Evolutionary conservation across 495 filamentous ascomycete species (phyloP).

Genomic region (Ascobolus immersus): DNA sequence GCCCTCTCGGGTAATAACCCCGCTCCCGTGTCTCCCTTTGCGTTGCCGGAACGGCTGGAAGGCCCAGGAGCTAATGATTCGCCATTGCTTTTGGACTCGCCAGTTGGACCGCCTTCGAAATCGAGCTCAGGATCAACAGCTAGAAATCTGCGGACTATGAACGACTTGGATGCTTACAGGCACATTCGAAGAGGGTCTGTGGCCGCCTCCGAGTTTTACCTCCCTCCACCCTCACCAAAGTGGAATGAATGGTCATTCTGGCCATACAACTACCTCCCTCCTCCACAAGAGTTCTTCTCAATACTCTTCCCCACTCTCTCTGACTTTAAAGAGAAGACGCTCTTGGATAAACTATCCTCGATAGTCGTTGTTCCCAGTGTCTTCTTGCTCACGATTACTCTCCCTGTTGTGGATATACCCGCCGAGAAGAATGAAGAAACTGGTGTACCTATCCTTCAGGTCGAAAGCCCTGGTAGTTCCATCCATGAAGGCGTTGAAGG

Average conservation of each 20-base stretch:
- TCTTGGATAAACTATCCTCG: conserved; percentile 53
- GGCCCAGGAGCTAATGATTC: no score
- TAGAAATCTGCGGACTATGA: no score
- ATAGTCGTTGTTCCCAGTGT: conserved; percentile 66
- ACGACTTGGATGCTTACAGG: no score
- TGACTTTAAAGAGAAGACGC: conserved; percentile 46
- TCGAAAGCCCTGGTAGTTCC: neutral
- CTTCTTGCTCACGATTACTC: conserved; percentile 65
- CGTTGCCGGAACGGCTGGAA: no score
- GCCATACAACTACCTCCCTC: conserved; percentile 44
- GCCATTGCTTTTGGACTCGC: no score
- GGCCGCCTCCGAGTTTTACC: conserved; percentile 28
- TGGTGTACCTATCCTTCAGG: conserved; percentile 3
- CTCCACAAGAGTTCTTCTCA: conserved; percentile 38
- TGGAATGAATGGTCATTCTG: conserved; percentile 32
- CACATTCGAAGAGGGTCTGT: no score
- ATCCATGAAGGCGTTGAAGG: neutral
- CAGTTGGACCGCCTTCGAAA: no score
- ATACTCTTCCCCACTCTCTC: conserved; percentile 77
- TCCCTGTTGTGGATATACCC: conserved; percentile 48
- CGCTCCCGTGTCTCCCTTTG: no score
- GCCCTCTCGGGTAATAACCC: no score
- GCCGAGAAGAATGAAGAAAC: neutral
- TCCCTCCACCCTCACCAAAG: conserved; percentile 23
- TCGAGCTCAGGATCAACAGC: no score